Evolutionary conservation across 768 basidiomycete genomes (phyloP).

Genomic region (Coprinopsis cinerea): DNA sequence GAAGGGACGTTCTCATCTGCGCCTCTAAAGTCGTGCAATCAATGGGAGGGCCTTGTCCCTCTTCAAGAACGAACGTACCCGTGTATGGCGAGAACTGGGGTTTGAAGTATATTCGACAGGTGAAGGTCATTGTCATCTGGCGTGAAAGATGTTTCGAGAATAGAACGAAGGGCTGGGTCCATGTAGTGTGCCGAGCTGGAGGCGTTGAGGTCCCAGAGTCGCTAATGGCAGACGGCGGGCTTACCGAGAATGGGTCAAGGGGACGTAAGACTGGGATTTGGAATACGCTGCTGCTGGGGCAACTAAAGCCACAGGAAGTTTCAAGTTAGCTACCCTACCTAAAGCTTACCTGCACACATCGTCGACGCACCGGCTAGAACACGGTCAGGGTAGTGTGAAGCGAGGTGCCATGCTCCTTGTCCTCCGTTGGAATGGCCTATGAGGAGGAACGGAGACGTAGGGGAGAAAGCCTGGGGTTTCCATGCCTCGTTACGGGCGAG

Average conservation of each 20-base stretch:
- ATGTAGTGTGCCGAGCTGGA: slow-evolving; percentile 65
- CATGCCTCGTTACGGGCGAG: slow-evolving; percentile 31
- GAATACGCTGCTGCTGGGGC: slow-evolving; percentile 79
- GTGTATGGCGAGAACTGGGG: slow-evolving; percentile 69
- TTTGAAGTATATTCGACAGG: slow-evolving; percentile 68
- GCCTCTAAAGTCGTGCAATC: slow-evolving; percentile 40
- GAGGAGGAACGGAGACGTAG: slow-evolving; percentile 47
- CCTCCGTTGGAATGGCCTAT: slow-evolving; percentile 93
- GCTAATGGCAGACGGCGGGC: neutral
- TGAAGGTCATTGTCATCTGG: slow-evolving; percentile 88
- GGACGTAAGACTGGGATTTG: slow-evolving; percentile 83
- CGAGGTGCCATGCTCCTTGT: slow-evolving; percentile 81
- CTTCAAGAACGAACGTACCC: slow-evolving; percentile 43
- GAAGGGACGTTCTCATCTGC: slow-evolving; percentile 83
- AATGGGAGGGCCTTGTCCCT: slow-evolving; percentile 4
- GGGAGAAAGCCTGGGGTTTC: slow-evolving; percentile 34
- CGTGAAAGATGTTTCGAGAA: slow-evolving; percentile 69
- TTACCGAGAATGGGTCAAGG: slow-evolving; percentile 60
- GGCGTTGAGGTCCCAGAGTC: neutral
- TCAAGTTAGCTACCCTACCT: neutral
- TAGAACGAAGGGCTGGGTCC: slow-evolving; percentile 66
- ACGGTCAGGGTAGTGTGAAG: slow-evolving; percentile 71
- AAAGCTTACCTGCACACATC: neutral
- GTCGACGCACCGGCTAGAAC: slow-evolving; percentile 56
- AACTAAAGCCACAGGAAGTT: slow-evolving; percentile 29